Evolutionary conservation across 129 eudicot genomes (phyloP).

Genomic region (Flaveria robusta): DNA sequence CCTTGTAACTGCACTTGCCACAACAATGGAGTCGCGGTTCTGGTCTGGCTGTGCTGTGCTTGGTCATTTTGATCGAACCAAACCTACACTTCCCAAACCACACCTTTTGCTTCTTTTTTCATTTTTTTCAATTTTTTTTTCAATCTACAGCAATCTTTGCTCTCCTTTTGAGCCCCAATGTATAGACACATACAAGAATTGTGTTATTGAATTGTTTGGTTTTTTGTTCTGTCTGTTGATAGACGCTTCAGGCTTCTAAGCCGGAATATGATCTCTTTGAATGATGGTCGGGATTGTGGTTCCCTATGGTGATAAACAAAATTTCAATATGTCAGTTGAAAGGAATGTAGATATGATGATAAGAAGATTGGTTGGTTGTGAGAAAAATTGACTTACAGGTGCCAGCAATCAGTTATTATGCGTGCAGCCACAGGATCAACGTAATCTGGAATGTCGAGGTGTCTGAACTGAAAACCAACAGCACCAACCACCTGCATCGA

Average conservation of each 20-base stretch:
- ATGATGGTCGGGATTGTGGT: slow-evolving; percentile 74
- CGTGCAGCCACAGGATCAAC: slow-evolving; percentile 61
- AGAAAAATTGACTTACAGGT: slow-evolving; percentile 45
- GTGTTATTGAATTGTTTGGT: slow-evolving; percentile 27
- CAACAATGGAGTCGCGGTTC: slow-evolving; percentile 40
- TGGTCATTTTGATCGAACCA: slow-evolving; percentile 59
- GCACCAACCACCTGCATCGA: slow-evolving; percentile 99
- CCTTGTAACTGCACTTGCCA: slow-evolving; percentile 55
- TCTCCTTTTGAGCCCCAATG: slow-evolving; percentile 38
- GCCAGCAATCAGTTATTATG: slow-evolving; percentile 77
- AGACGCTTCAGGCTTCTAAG: slow-evolving; percentile 63
- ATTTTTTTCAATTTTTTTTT: slow-evolving; percentile 4
- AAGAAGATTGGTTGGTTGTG: background rate
- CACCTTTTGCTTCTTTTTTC: slow-evolving; percentile 23
- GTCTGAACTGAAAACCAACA: slow-evolving; percentile 81
- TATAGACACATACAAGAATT: slow-evolving; percentile 12
- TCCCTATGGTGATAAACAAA: slow-evolving; percentile 48
- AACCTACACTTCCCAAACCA: slow-evolving; percentile 73
- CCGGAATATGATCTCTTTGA: slow-evolving; percentile 78
- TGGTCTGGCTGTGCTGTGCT: slow-evolving; percentile 63
- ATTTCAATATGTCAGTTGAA: background rate
- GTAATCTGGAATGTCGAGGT: slow-evolving; percentile 63
- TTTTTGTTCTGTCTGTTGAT: slow-evolving; percentile 41
- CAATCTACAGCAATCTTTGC: slow-evolving; percentile 40
- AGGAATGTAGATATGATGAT: too few relatives aligned